These are phyloP conservation scores for Xylaria sp. DNA, from an alignment of 2,329 filamentous ascomycete genomes.

Conservation along the genomic window DNA sequence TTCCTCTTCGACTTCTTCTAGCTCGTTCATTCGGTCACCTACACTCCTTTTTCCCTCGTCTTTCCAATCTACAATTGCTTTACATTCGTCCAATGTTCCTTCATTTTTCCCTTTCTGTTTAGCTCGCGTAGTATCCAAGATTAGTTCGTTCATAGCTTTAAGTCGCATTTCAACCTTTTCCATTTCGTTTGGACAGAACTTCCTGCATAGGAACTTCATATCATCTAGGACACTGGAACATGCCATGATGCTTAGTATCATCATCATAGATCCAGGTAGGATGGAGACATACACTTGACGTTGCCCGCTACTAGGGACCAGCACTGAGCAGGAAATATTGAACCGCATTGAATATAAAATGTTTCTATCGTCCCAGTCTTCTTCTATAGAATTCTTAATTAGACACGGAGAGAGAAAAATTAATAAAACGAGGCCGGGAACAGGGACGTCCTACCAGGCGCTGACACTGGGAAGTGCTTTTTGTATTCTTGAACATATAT, in stretches of 20 bases:
- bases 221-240: neutral
- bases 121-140: too few relatives aligned
- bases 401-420: neutral
- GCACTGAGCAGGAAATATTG: neutral
- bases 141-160: neutral
- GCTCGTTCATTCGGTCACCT: too few relatives aligned
- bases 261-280: neutral
- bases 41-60: too few relatives aligned
- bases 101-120: neutral
- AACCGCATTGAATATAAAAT: slow-evolving; percentile 2
- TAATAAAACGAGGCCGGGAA: too few relatives aligned
- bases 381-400: neutral
- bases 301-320: neutral
- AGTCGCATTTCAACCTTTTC: neutral
- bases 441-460: neutral
- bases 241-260: neutral
- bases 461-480: slow-evolving; percentile 1
- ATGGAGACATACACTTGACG: neutral
- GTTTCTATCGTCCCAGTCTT: neutral
- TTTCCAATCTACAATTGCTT: neutral
- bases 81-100: neutral
- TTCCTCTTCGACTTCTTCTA: neutral
- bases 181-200: neutral
- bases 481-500: slow-evolving; percentile 2
- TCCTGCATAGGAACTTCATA: neutral